Evolutionary conservation across 1,139 yeast genomes (phyloP).

Genomic region (Geotrichum australiense): DNA sequence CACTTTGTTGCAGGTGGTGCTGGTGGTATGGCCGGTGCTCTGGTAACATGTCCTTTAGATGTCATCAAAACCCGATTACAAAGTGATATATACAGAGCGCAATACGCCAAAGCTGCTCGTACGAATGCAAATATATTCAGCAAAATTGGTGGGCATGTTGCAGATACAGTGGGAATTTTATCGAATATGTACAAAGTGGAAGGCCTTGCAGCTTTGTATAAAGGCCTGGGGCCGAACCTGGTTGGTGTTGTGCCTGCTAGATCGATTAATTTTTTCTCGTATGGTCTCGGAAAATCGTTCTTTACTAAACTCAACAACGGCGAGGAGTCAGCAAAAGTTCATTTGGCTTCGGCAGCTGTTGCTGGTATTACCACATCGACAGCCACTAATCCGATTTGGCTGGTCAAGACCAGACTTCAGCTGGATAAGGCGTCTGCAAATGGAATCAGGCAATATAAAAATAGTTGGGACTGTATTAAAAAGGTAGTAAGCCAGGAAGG

Average conservation of each 20-base stretch:
- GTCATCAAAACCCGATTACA: conserved; percentile 94
- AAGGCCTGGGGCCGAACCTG: conserved; percentile 92
- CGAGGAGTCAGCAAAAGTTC: conserved; percentile 77
- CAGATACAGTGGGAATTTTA: conserved; percentile 73
- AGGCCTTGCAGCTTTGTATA: conserved; percentile 80
- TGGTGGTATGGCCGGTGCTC: conserved; percentile 97
- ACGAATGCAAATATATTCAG: conserved; percentile 32
- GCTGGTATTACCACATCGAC: conserved; percentile 97
- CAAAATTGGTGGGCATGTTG: conserved; percentile 60
- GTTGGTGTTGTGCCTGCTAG: conserved; percentile 99
- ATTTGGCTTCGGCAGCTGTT: conserved; percentile 76
- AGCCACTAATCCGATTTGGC: conserved; percentile 99
- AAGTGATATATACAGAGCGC: conserved; percentile 58
- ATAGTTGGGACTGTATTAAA: conserved; percentile 77
- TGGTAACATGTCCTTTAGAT: conserved; percentile 90
- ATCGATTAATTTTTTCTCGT: conserved; percentile 92
- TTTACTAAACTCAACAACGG: conserved; percentile 61
- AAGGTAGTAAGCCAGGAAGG: conserved; percentile 76
- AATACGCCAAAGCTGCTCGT: conserved; percentile 16
- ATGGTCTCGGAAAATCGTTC: conserved; percentile 81
- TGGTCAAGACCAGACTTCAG: conserved; percentile 89
- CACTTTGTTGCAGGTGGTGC: conserved; percentile 98
- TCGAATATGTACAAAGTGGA: conserved; percentile 62
- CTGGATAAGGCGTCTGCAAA: conserved; percentile 53
- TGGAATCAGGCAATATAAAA: conserved; percentile 59